Base-by-base conservation (phyloP, 2,329 filamentous ascomycete genomes). In the Xenosphaeropsis pyriputrescens region DNA sequence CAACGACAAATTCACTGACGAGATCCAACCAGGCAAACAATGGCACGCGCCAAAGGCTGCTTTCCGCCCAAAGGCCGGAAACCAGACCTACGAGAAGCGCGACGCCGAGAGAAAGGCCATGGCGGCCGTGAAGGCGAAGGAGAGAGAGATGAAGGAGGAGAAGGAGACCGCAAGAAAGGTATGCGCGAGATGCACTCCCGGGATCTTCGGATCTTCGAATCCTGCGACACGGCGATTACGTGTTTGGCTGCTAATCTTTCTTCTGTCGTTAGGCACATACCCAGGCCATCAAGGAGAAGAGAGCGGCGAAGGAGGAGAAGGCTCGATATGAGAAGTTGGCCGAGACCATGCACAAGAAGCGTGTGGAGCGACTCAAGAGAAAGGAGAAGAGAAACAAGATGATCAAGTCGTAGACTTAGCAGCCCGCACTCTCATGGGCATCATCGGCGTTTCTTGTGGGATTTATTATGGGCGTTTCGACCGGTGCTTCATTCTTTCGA, bases 271-370 rank as follows among this genome's bases (percentile, higher is more conserved):
- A 26, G 22, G 22, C 22, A 11, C 22, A 26, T 48, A 75, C 91
- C 39, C 72, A 88, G 53, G 71, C 71, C 9, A 83, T 96, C 55
- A 88, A 82, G 53, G 85, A 93, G 46, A 88, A 81, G 60, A 74
- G 85, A 48, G 80, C 76, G 15, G 83, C 79, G 37, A 96, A 95
- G 70, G 88, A 85, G 51, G 91, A 96, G 67, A 86, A 82, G 60
- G 85, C 88, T 53, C 70, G 89, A 48, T 96, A 89, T 56, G 85
- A 86, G 59, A 85, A 88, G 67, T 75, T 98, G 75, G 89, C 86
- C 15, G 85, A 86, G 64, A 96, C 91, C 67, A 96, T 98, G 91
- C 89, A 96, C 65, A 77, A 75, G 61, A 96, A 94, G 70, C 72
- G 88, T 43, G 80, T 96, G 11, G 91, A 98, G 63, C 75, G 91